These are phyloP conservation scores for Chalciporus chontae DNA, from an alignment of 768 basidiomycete genomes.

Conservation along the genomic window DNA sequence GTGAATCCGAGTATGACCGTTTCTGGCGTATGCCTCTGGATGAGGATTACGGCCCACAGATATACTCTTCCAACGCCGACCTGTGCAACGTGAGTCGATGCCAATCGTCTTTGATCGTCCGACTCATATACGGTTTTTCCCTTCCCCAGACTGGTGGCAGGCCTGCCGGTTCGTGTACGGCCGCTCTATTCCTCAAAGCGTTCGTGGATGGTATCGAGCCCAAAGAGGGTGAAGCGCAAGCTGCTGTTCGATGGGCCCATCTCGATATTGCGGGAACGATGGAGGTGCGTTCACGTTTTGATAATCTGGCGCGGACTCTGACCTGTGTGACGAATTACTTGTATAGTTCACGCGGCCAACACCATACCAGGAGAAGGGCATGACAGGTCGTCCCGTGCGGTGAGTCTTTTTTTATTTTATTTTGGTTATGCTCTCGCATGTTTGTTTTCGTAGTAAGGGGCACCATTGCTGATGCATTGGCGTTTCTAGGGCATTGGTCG, in stretches of 20 bases:
- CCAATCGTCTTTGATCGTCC: background rate
- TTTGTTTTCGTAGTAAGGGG: too few species aligned
- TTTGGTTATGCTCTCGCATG: background rate
- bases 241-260: conserved; percentile 77
- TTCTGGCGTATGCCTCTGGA: conserved; percentile 92
- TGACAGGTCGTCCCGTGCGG: conserved; percentile 81
- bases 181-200: conserved; percentile 82
- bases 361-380: conserved; percentile 67
- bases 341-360: conserved; percentile 51
- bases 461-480: background rate
- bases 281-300: conserved; percentile 51
- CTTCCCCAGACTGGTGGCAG: conserved; percentile 60
- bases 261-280: conserved; percentile 79
- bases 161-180: conserved; percentile 71
- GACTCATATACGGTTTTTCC: conserved; percentile 4
- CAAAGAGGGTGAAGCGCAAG: conserved; percentile 49
- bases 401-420: conserved; percentile 31
- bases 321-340: too few species aligned
- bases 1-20: conserved; percentile 71
- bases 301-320: too few species aligned
- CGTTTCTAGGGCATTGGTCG: conserved; percentile 28
- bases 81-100: conserved; percentile 51
- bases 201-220: conserved; percentile 75
- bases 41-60: conserved; percentile 76
- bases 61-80: conserved; percentile 75